Evolutionary conservation across 225 moss, liverwort and hornwort genomes (phyloP).

Genomic region (Physcomitrium patens): DNA sequence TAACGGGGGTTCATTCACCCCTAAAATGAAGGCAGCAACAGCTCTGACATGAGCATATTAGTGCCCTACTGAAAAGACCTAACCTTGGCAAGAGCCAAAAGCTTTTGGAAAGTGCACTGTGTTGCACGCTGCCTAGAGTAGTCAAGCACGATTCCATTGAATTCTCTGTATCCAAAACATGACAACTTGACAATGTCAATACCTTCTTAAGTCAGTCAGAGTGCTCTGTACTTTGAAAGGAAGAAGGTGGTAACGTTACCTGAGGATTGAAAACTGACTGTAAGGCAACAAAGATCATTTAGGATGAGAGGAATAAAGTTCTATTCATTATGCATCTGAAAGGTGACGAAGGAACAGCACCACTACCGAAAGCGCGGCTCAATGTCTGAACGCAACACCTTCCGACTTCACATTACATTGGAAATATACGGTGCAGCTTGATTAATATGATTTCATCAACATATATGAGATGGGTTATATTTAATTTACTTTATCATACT

Average conservation of each 20-base stretch:
- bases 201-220: not conserved
- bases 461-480: not conserved
- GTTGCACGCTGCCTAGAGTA: conserved; percentile 91
- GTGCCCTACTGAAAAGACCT: not conserved
- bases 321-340: not conserved
- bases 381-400: not conserved
- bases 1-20: not conserved
- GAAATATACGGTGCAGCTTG: not conserved
- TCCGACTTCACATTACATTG: not conserved
- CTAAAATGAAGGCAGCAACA: not conserved
- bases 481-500: conserved; percentile 80
- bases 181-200: not conserved
- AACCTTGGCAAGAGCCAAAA: conserved; percentile 84
- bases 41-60: not conserved
- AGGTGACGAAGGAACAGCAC: not conserved
- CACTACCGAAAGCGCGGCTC: not conserved
- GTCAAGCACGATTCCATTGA: conserved; percentile 86
- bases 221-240: not conserved
- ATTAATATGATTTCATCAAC: conserved; percentile 1
- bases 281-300: not conserved
- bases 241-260: not conserved
- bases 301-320: not conserved
- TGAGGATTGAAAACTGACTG: not conserved
- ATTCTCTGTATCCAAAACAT: conserved; percentile 61
- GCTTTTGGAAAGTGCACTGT: conserved; percentile 72